These are phyloP conservation scores for Starmerella stigmatis DNA, from an alignment of 805 yeast genomes.

Conservation along the genomic window DNA sequence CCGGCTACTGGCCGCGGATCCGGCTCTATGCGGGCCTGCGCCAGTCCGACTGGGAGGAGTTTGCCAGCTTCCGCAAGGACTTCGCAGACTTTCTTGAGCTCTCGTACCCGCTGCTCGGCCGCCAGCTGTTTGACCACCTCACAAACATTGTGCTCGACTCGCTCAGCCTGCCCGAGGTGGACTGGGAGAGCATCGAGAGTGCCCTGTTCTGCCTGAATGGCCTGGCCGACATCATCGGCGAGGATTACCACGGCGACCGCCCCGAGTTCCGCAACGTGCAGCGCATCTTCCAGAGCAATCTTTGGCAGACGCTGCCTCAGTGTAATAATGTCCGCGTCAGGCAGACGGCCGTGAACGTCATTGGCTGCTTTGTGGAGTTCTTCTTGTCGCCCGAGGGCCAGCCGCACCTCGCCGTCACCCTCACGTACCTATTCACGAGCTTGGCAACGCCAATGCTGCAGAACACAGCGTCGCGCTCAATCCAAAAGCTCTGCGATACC, in stretches of 20 bases:
- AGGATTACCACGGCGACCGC: constrained; percentile 16
- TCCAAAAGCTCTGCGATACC: constrained; percentile 37
- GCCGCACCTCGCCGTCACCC: constrained; percentile 39
- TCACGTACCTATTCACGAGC: constrained; percentile 45
- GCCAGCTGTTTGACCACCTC: constrained; percentile 40
- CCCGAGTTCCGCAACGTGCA: constrained; percentile 29
- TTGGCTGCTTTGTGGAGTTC: constrained; percentile 52
- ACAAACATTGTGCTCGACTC: constrained; percentile 20
- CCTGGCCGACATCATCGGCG: constrained; percentile 43
- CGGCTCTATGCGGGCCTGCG: constrained; percentile 31
- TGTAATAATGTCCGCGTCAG: constrained; percentile 29
- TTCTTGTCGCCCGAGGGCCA: constrained; percentile 41
- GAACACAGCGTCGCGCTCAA: constrained; percentile 43
- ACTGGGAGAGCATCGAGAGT: constrained; percentile 45
- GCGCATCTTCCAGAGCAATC: constrained; percentile 26
- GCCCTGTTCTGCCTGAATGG: constrained; percentile 49
- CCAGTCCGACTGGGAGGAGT: constrained; percentile 40
- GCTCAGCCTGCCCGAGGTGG: constrained; percentile 4
- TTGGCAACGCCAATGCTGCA: constrained; percentile 30
- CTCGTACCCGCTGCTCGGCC: constrained; percentile 55
- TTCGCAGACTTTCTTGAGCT: constrained; percentile 69
- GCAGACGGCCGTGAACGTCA: constrained; percentile 45
- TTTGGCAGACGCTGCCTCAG: constrained; percentile 26
- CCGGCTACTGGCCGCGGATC: constrained; percentile 59
- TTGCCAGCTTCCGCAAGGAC: constrained; percentile 57